These are phyloP conservation scores for Malania oleifera DNA, from an alignment of 164 flowering plant genomes.

Conservation along the genomic window DNA sequence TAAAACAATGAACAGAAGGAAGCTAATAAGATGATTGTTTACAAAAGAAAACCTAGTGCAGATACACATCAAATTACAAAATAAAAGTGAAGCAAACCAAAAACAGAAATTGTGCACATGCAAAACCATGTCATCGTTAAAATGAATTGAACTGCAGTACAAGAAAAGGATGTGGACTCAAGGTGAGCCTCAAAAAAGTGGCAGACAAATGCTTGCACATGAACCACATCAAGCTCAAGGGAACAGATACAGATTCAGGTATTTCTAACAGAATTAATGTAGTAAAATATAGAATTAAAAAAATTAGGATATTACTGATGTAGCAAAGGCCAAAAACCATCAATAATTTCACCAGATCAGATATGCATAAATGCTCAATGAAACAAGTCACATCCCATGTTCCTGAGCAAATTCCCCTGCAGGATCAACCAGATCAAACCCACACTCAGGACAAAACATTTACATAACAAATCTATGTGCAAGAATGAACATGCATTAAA, in stretches of 20 bases:
- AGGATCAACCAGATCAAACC: conserved; percentile 9
- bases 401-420: conserved; percentile 56
- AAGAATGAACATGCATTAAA: not conserved
- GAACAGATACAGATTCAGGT: too few relatives aligned
- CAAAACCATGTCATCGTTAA: too few relatives aligned
- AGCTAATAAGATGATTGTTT: too few relatives aligned
- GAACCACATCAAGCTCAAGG: too few relatives aligned
- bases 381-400: conserved; percentile 66
- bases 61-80: too few relatives aligned
- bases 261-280: not conserved
- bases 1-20: too few relatives aligned
- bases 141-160: not conserved
- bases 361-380: conserved; percentile 58
- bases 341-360: conserved; percentile 46
- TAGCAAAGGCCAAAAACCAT: conserved; percentile 51
- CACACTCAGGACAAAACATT: not conserved
- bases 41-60: too few relatives aligned
- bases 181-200: not conserved
- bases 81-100: too few relatives aligned
- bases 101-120: too few relatives aligned
- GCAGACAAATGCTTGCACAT: too few relatives aligned
- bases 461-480: not conserved
- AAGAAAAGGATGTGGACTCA: not conserved
- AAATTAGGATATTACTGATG: conserved; percentile 39
- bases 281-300: not conserved